Evolutionary conservation across 1,284 basidiomycete species (phyloP).

Genomic region (Rhodotorula sp.): DNA sequence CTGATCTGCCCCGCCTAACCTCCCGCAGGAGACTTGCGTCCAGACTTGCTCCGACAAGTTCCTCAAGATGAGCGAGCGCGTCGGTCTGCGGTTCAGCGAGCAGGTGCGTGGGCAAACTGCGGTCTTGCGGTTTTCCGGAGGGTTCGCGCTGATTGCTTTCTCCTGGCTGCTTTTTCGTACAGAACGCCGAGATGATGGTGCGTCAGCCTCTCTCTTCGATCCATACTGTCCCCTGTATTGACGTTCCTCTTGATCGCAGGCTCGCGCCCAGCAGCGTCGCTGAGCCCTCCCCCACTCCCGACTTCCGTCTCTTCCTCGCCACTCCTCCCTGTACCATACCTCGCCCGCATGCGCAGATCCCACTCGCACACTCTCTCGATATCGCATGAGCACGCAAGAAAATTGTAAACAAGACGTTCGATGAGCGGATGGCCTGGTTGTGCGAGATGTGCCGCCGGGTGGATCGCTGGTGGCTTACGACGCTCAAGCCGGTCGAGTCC

Average conservation of each 20-base stretch:
- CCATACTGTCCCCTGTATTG: background rate
- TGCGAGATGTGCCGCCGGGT: too few relatives aligned
- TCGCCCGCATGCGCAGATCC: background rate
- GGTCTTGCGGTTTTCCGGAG: too few relatives aligned
- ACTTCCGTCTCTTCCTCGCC: background rate
- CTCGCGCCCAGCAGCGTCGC: constrained; percentile 11
- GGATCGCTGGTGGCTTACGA: too few relatives aligned
- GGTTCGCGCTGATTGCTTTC: background rate
- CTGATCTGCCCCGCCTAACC: background rate
- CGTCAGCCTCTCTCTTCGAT: background rate
- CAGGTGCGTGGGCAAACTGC: background rate
- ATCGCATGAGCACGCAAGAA: background rate
- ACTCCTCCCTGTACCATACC: background rate
- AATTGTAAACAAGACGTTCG: too few relatives aligned
- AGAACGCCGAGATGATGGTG: constrained; percentile 45
- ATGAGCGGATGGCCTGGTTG: too few relatives aligned
- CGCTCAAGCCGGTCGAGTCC: too few relatives aligned
- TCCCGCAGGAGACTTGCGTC: constrained; percentile 56
- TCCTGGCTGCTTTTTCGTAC: too few relatives aligned
- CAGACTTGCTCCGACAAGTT: constrained; percentile 81
- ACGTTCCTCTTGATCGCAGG: background rate
- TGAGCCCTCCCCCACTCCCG: background rate
- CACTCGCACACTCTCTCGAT: background rate
- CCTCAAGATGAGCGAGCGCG: constrained; percentile 84
- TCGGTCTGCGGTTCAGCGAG: constrained; percentile 24